These are phyloP conservation scores for Collybia nuda DNA, from an alignment of 768 basidiomycete genomes.

Conservation along the genomic window DNA sequence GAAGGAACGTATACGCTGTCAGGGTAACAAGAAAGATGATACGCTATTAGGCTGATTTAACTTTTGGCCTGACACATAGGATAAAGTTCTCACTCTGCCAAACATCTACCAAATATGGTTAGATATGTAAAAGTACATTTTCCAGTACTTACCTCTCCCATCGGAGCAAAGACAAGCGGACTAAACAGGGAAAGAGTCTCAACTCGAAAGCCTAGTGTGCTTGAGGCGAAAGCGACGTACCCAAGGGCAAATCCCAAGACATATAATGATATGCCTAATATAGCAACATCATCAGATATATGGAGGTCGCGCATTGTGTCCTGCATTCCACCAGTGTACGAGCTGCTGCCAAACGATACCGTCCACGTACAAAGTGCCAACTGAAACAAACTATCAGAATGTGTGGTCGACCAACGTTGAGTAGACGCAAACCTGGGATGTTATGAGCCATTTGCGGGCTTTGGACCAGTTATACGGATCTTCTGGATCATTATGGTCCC, in stretches of 20 bases:
- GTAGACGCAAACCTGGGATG: slow-evolving; percentile 39
- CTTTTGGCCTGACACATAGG: slow-evolving; percentile 28
- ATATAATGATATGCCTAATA: slow-evolving; percentile 60
- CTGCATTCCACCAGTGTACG: slow-evolving; percentile 52
- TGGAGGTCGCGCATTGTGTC: slow-evolving; percentile 44
- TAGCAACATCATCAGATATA: slow-evolving; percentile 50
- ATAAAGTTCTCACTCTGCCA: no score
- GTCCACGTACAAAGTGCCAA: slow-evolving; percentile 55
- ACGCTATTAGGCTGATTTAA: slow-evolving; percentile 35
- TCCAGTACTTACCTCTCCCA: slow-evolving; percentile 45
- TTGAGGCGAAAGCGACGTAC: slow-evolving; percentile 26
- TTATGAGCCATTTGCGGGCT: slow-evolving; percentile 51
- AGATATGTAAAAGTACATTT: slow-evolving; percentile 5
- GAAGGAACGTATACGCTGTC: slow-evolving; percentile 49
- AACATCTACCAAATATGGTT: background rate
- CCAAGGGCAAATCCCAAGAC: slow-evolving; percentile 64
- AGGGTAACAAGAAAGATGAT: slow-evolving; percentile 54
- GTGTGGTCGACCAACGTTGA: background rate
- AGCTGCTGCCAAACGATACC: slow-evolving; percentile 59
- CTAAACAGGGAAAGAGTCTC: slow-evolving; percentile 21
- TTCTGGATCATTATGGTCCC: slow-evolving; percentile 48
- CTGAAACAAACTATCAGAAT: slow-evolving; percentile 23
- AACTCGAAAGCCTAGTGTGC: background rate
- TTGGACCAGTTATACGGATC: slow-evolving; percentile 58
- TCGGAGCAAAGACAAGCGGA: slow-evolving; percentile 55